Percentiles rank a stretch among this genome's conserved stretches.
Evolutionary conservation across 2,329 filamentous ascomycete species (phyloP).

Genomic region (Xylariaceae sp.): DNA sequence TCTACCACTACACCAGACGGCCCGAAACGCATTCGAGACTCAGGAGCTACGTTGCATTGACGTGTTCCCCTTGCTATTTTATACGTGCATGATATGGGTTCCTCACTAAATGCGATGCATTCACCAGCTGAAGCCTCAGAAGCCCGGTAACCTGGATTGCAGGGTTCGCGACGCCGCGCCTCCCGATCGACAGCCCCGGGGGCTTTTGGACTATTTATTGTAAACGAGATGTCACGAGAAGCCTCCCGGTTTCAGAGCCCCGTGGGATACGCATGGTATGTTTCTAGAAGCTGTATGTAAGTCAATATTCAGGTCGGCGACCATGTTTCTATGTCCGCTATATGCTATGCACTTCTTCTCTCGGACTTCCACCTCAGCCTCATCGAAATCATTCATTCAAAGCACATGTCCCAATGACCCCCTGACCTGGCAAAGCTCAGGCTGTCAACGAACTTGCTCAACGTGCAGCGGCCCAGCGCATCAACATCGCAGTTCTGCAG

Average conservation of each 20-base stretch:
- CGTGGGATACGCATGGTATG: background rate
- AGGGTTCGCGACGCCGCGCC: no score
- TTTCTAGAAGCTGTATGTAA: background rate
- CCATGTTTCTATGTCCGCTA: background rate
- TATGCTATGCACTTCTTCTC: background rate
- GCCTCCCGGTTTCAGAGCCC: no score
- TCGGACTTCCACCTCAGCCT: background rate
- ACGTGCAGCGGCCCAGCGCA: conserved; percentile 61
- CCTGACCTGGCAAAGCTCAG: conserved; percentile 67
- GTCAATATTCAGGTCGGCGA: background rate
- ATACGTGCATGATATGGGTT: background rate
- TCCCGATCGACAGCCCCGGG: background rate
- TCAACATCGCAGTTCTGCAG: conserved; percentile 68
- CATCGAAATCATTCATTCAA: conserved; percentile 27
- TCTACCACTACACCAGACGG: conserved; percentile 1
- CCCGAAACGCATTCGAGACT: background rate
- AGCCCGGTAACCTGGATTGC: background rate
- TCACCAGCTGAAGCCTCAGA: background rate
- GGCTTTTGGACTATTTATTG: background rate
- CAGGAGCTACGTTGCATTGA: background rate
- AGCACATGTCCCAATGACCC: conserved; percentile 69
- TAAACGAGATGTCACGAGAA: background rate
- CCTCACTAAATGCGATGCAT: background rate
- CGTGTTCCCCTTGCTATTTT: background rate
- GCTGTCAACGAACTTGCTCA: conserved; percentile 67